Evolutionary conservation across 768 basidiomycete genomes (phyloP).

Genomic region (Rhodotorula babjevae): DNA sequence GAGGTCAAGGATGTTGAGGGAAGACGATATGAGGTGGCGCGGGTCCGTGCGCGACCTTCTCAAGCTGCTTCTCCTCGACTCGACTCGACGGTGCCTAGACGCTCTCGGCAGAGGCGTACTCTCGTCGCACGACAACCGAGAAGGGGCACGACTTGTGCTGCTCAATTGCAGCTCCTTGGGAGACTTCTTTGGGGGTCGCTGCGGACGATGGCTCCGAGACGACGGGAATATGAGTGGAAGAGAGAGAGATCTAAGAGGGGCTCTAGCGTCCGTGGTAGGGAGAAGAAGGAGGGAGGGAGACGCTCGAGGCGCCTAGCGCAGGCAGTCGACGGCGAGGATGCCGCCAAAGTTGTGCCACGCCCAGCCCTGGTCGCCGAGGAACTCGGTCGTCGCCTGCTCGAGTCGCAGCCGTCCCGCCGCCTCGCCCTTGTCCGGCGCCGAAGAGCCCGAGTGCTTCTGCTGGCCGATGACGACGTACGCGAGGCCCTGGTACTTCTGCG

Average conservation of each 20-base stretch:
- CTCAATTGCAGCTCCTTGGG: neutral
- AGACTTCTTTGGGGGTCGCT: neutral
- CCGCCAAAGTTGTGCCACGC: conserved; percentile 33
- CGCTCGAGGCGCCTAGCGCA: neutral
- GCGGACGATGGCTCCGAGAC: neutral
- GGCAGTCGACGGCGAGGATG: conserved; percentile 33
- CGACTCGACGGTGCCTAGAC: too few relatives aligned
- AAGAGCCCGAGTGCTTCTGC: conserved; percentile 91
- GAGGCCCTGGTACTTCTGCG: conserved; percentile 79
- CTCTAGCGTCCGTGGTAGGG: neutral
- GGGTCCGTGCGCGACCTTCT: too few relatives aligned
- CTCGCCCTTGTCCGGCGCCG: conserved; percentile 56
- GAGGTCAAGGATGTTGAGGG: too few relatives aligned
- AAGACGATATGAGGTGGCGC: too few relatives aligned
- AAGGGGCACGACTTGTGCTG: neutral
- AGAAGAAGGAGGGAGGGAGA: too few relatives aligned
- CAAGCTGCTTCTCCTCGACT: too few relatives aligned
- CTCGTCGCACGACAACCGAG: too few relatives aligned
- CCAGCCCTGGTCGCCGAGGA: conserved; percentile 36
- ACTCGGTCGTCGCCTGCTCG: conserved; percentile 39
- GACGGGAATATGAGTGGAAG: neutral
- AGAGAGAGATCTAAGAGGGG: neutral
- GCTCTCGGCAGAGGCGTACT: too few relatives aligned
- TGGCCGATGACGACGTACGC: conserved; percentile 88
- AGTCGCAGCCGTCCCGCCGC: conserved; percentile 35